Evolutionary conservation across 2,329 filamentous ascomycete genomes (phyloP), one percentile per base, ranked within the genome.

Genomic region (Ustulina deusta): DNA sequence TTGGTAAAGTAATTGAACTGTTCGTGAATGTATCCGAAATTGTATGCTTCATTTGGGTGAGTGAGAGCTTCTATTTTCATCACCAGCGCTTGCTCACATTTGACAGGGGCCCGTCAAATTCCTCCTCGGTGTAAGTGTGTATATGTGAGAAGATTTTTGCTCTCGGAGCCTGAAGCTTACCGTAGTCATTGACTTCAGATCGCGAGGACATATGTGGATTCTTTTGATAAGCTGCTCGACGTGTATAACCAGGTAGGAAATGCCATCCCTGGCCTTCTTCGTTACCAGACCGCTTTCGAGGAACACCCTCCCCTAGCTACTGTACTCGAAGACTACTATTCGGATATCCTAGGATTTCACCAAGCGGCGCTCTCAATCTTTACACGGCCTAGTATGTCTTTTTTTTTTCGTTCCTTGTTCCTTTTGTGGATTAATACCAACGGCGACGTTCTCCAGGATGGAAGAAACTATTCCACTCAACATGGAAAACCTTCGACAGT

Each of bases 291-390:
- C 2, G 36, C 20, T 1, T 67, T 67, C 15, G 61, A 67, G 32
- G 32, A 60, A 6, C 34, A 67, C 17, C 29, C 61, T 56, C 42
- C 46, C 29, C 34, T 67, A 22, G 52, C 36, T 2, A 42, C 36
- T 27, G 65, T 67, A 25, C 65, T 67, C 2, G 65, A 64, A 29
- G 65, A 67, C 54, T 67, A 67, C 36, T 64, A 67, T 55, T 42
- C 46, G 3, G 65, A 64, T 25, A 67, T 67, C 20, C 34, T 64
- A 6, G 29, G 2, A 1, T 67, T 67, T 40, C 61, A 67, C 36
- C 54, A 60, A 48, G 46, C 20, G 11, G 60, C 60, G 10, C n/a
- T 62, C 4, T 32, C 9, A 3, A 49, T 62, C 13, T 62, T 49
- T 5, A 49, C 13, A 20, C 20, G 46, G 6, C 46, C 46, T 6